Evolutionary conservation across 345 rosid genomes (phyloP).

Genomic region (Erysimum cheiranthoides): DNA sequence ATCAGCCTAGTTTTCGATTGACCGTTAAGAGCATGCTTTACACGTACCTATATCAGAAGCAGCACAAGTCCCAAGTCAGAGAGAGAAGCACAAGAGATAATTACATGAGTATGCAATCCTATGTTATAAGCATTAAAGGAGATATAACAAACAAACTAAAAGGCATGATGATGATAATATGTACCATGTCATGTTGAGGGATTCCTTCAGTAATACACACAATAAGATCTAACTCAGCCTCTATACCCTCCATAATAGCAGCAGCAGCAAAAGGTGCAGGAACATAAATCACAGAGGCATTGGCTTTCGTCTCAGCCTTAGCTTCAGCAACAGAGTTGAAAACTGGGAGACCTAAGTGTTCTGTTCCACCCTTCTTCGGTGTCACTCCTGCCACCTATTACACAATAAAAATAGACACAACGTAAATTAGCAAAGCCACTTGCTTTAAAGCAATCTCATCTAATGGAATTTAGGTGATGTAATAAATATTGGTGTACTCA

Average conservation of each 20-base stretch:
- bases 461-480: neutral
- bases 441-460: conserved; percentile 19
- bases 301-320: conserved; percentile 92
- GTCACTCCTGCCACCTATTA: conserved; percentile 96
- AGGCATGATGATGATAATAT: neutral
- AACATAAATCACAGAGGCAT: conserved; percentile 93
- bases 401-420: neutral
- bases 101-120: conserved; percentile 5
- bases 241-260: conserved; percentile 93
- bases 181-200: conserved; percentile 98
- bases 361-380: conserved; percentile 99
- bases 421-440: neutral
- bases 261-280: conserved; percentile 99
- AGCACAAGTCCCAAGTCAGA: conserved; percentile 10
- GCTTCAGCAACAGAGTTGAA: conserved; percentile 98
- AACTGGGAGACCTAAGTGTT: conserved; percentile 96
- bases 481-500: neutral
- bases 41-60: conserved; percentile 67
- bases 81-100: conserved; percentile 18
- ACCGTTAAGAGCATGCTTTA: conserved; percentile 84
- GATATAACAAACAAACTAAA: neutral
- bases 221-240: conserved; percentile 87
- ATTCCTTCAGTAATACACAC: conserved; percentile 97
- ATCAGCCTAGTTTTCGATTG: conserved; percentile 91
- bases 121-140: conserved; percentile 16